Conservation (phyloP, 2,329 filamentous ascomycete species). For the Stachybotrys echinatus region DNA sequence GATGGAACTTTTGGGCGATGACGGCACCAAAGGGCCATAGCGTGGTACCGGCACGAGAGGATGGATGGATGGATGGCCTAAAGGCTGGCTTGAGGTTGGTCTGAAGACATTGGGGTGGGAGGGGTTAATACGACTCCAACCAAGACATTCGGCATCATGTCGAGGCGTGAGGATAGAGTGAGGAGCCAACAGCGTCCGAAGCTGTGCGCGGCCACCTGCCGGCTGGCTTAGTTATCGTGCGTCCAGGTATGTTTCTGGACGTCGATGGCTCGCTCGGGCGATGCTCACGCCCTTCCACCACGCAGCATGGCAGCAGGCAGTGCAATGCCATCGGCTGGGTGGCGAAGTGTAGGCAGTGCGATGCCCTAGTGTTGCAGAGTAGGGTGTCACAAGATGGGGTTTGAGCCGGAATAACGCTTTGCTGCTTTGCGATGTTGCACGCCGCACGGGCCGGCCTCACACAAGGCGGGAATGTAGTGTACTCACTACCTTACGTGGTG, state of each 20-base stretch:
- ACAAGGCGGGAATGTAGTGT: not conserved
- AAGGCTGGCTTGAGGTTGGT: not conserved
- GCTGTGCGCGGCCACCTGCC: too few relatives aligned
- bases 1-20: conserved; percentile 3
- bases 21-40: not conserved
- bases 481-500: not conserved
- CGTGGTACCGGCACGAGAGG: not conserved
- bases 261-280: too few relatives aligned
- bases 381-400: not conserved
- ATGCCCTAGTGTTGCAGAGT: not conserved
- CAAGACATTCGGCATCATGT: too few relatives aligned
- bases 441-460: not conserved
- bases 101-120: not conserved
- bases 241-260: too few relatives aligned
- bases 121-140: not conserved
- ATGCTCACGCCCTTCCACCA: too few relatives aligned
- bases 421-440: not conserved
- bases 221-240: too few relatives aligned
- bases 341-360: not conserved
- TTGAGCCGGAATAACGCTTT: not conserved
- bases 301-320: too few relatives aligned
- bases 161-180: too few relatives aligned
- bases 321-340: not conserved
- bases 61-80: not conserved
- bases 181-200: too few relatives aligned